Evolutionary conservation across 2,329 filamentous ascomycete genomes (phyloP), one percentile per base, ranked within the genome.

Genomic region (Claviceps cyperi): DNA sequence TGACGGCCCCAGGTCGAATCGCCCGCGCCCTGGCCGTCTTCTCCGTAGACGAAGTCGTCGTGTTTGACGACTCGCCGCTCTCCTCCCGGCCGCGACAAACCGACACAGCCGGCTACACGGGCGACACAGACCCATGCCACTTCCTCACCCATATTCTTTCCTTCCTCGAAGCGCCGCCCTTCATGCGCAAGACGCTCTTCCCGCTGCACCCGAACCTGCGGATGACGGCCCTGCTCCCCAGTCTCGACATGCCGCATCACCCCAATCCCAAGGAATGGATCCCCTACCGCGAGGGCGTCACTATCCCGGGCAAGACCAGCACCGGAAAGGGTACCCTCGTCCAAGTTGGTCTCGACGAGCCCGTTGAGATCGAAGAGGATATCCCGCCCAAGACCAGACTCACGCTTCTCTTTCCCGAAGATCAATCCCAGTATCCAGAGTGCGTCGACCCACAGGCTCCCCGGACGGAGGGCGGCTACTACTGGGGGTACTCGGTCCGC

Each of bases 241-340:
- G 78, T 59, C 69, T 94, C 51, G 88, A 94, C 62, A 87, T 92
- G 75, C 88, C 88, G 15, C 86, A 91, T 63, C 88, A 94, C 65
- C 73, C 89, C 8, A 76, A 84, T 54, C 75, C 77, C 14, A 78
- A 83, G 49, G 86, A 94, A 60, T 89, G 83, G 80, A 80, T 87
- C 55, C 76, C 77, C 15, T 94, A 86, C 62, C 79, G 86, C 21
- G 88, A 94, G 61, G 88, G 86, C 5, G 78, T 91, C 24, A 81
- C 83, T 0, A 59, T 82, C 2, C 64, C 70, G 3, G 70, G 68
- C 4, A 66, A 65, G 59, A 64, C 54, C 62, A 71, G 49, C 59
- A 66, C 55, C 53, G 67, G 68, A 56, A 60, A 57, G 32, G 64
- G 74, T 69, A 80, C 78, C 13, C 64, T 76, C 21, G 77, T 80